Base-by-base conservation (phyloP, 108 stramenopile species). In the Cyclostephanos tholiformis region DNA sequence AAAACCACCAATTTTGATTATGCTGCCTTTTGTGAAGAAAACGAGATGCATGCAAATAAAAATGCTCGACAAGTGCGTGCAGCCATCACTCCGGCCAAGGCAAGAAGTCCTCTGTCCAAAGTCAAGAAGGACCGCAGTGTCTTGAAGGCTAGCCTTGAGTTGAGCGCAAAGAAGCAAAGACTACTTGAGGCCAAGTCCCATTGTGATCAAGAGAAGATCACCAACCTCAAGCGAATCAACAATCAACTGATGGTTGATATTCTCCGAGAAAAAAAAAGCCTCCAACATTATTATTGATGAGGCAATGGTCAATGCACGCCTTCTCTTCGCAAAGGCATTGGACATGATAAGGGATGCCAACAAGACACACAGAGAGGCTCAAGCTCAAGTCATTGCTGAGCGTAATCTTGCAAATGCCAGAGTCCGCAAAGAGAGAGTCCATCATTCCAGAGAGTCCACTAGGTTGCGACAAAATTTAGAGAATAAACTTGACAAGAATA, bases 1-100 rank as follows among this genome's bases (percentile, higher is more conserved):
- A 46, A 46, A 46, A 46, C 44, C 44, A 46, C 44, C 44, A 46
- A 46, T 46, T 46, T 46, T 46, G 44, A 46, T 46, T 46, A 46
- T 46, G 44, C 44, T 46, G 44, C 44, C 44, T 17, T 46, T 46
- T 16, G 44, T 4, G 44, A 46, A 46, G 44, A 46, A 46, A 46
- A 46, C 16, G 16, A 46, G 44, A 46, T 46, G 44, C 44, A 4
- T 46, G 44, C 44, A 46, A 46, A 46, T 46, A 14, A 46, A 46
- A 46, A 46, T 46, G 14, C 44, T 46, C 16, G 44, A 13, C 44
- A 46, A 46, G 44, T 46, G 44, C 16, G 16, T 46, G 16, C 44
- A 16, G 44, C 44, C 14, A 46, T 46, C 16, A 14, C 44, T 46
- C 44, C 14, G 44, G 44, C 44, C 44, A 46, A 46, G 44, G 44